These are phyloP conservation scores for Lactarius quietus DNA, from an alignment of 768 basidiomycete species.

Conservation along the genomic window DNA sequence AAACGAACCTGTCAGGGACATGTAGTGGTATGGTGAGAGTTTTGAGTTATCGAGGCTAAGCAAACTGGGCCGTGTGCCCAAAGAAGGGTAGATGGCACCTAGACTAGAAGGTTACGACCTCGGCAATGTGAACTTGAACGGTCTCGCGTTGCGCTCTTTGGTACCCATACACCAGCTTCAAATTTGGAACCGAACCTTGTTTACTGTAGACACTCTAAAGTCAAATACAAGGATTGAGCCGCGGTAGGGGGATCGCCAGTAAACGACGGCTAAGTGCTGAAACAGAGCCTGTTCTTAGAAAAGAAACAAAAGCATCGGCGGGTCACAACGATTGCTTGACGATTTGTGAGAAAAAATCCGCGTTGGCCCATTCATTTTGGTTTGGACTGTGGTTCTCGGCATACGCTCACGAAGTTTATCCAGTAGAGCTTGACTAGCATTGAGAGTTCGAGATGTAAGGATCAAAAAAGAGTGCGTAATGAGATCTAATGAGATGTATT, in stretches of 20 bases:
- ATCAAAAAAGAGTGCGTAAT: not conserved
- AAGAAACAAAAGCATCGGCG: too few species aligned
- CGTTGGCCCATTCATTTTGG: too few species aligned
- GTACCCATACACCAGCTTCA: constrained; percentile 29
- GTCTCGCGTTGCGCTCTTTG: constrained; percentile 22
- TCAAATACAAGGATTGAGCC: too few species aligned
- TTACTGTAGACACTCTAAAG: too few species aligned
- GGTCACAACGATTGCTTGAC: too few species aligned
- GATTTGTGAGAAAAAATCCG: too few species aligned
- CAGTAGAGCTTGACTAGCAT: not conserved
- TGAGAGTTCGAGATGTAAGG: not conserved
- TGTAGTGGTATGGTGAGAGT: not conserved
- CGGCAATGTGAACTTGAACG: constrained; percentile 16
- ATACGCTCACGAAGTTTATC: not conserved
- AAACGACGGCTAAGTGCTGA: too few species aligned
- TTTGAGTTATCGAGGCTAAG: not conserved
- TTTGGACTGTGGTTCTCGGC: not conserved
- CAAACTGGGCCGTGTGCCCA: constrained; percentile 1
- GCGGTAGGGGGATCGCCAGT: too few species aligned
- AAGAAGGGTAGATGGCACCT: constrained; percentile 7
- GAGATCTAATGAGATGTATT: not conserved
- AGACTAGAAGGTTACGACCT: not conserved
- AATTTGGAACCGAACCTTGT: too few species aligned
- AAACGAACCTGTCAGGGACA: constrained; percentile 29
- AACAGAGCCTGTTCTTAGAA: too few species aligned